Evolutionary conservation across 768 basidiomycete species (phyloP).

Genomic region (Russula lepida): DNA sequence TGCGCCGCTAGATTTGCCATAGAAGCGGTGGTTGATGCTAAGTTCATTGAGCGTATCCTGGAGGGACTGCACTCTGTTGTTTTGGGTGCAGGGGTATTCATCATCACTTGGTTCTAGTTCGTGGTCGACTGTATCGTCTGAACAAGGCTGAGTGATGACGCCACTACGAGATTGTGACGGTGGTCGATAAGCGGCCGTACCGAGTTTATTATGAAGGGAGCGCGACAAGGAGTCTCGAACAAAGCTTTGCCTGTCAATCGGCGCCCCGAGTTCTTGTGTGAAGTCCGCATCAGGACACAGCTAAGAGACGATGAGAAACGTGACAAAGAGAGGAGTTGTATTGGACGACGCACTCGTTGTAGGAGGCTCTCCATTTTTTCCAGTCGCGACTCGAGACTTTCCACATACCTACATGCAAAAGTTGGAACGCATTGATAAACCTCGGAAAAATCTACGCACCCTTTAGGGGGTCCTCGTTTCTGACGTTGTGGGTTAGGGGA

Average conservation of each 20-base stretch:
- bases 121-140: not conserved
- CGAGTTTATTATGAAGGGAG: constrained; percentile 13
- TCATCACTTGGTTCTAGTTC: constrained; percentile 19
- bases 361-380: constrained; percentile 36
- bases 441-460: constrained; percentile 30
- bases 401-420: constrained; percentile 27
- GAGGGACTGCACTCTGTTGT: constrained; percentile 22
- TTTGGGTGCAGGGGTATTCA: constrained; percentile 24
- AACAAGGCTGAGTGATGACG: not conserved
- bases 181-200: constrained; percentile 2
- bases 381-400: constrained; percentile 36
- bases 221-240: constrained; percentile 10
- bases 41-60: constrained; percentile 28
- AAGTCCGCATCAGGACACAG: constrained; percentile 59
- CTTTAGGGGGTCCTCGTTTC: constrained; percentile 56
- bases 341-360: constrained; percentile 27
- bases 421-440: not conserved
- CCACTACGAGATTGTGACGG: not conserved
- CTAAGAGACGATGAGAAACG: constrained; percentile 27
- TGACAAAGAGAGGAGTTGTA: not conserved
- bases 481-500: constrained; percentile 14
- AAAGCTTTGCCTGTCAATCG: constrained; percentile 35
- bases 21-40: constrained; percentile 29
- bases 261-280: constrained; percentile 46
- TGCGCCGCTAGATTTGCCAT: constrained; percentile 37